A percentile compares a stretch with the other conserved stretches of the same genome.
These are phyloP conservation scores for Metschnikowia henanensis DNA, from an alignment of 805 yeast species.

Conservation along the genomic window DNA sequence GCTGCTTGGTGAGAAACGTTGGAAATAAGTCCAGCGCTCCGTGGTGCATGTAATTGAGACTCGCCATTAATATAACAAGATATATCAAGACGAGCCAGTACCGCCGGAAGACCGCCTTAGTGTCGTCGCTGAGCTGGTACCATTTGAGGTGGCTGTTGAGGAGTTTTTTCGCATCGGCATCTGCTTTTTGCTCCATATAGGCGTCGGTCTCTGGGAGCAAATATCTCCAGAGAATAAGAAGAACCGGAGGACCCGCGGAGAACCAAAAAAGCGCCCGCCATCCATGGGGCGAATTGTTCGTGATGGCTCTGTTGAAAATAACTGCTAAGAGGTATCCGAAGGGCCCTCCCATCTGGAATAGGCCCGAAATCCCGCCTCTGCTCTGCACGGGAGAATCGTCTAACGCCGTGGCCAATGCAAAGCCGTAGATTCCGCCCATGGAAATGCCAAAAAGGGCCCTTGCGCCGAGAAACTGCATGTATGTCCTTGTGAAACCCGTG, in stretches of 20 bases:
- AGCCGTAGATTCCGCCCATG: not conserved
- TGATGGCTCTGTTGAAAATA: conserved; percentile 60
- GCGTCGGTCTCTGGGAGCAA: conserved; percentile 55
- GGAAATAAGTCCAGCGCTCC: not conserved
- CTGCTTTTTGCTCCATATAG: conserved; percentile 29
- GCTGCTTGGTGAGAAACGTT: not conserved
- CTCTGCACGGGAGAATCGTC: conserved; percentile 61
- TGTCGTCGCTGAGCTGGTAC: conserved; percentile 8
- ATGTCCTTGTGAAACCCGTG: conserved; percentile 60
- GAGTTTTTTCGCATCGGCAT: conserved; percentile 9
- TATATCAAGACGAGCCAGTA: not conserved
- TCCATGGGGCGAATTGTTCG: conserved; percentile 42
- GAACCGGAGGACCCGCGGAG: conserved; percentile 62
- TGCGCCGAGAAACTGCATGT: conserved; percentile 45
- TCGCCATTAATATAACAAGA: not conserved
- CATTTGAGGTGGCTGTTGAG: conserved; percentile 10
- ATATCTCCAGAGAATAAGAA: conserved; percentile 58
- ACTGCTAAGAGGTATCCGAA: conserved; percentile 67
- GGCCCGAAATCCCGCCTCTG: conserved; percentile 59
- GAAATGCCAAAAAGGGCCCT: no score
- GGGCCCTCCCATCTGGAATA: conserved; percentile 80
- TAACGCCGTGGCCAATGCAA: conserved; percentile 62
- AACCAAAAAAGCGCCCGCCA: conserved; percentile 73
- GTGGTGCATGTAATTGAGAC: not conserved
- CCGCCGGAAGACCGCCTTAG: not conserved